Evolutionary conservation across 768 basidiomycete genomes (phyloP), one percentile per base, ranked within the genome.

Genomic region (Kwoniella sp.): DNA sequence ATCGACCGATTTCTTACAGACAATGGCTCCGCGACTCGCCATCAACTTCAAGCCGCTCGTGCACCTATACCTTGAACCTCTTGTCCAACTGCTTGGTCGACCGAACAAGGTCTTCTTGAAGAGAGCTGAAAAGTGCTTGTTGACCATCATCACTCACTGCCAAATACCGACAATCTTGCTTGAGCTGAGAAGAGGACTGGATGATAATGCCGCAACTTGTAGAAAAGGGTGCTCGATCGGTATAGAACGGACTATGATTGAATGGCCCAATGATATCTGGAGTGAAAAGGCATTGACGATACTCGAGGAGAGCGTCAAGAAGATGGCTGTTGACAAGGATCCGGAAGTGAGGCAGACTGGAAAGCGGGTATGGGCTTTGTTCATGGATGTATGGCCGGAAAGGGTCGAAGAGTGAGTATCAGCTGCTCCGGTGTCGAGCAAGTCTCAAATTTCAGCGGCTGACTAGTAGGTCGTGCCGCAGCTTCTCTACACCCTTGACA

Each of bases 21-120:
- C 81, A 21, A 67, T 79, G 36, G 78, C 78, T 21, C 81, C 82
- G 15, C 73, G 81, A 12, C 74, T 82, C 4, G 73, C 74, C 13
- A 29, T 40, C 29, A 51, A 71, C 36, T 82, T 82, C 60, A 63
- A 69, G 2, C 77, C 81, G 1, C 79, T 82, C 27, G 69, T 82
- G 29, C 65, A 70, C 12, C 69, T 79, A 63, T 82, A 81, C 69
- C 58, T 81, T 15, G 80, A 80, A 22, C 69, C 80, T 1, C 60
- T 82, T 15, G 70, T 82, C 29, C 68, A 74, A 30, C 78, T 82
- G 26, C 79, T 81, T 36, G 80, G 77, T 40, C 65, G 80, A 26
- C 80, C 81, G 12, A 82, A 82, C 75, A 82, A 82, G 62, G 80
- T 82, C 37, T 81, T 80, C 68, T 65, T 82, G 55, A 70, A 78